Base-by-base conservation (phyloP, 495 filamentous ascomycete genomes). In the Podospora appendiculata region DNA sequence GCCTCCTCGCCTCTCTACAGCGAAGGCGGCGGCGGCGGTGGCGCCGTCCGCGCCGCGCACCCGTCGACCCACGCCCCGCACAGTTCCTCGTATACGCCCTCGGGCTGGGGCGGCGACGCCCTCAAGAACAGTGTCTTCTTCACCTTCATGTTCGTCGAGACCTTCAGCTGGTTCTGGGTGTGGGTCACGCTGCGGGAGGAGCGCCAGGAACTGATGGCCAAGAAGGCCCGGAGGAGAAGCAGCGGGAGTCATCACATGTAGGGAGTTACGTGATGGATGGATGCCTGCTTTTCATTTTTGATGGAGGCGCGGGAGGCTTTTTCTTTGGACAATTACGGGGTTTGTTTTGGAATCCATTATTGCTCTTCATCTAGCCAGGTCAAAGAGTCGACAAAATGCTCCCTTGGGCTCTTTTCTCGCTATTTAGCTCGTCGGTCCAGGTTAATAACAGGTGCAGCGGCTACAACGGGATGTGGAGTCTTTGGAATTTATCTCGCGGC, bases 91-190 rank as follows among this genome's bases (percentile, higher is more conserved):
- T 69, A 72, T 44, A 14, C 53, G 17, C 48, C 62, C 50, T 50
- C 61, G 51, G 50, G 58, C 33, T 70, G 66, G 70, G 70, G 68
- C 52, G 57, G 65, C 64, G 86, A 80, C 52, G 79, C 82, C 35
- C 61, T 93, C 61, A 87, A 88, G 70, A 91, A 89, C 60, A 68
- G 86, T 25, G 75, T 92, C 7, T 82, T 93, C 10, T 94, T 96
- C 60, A 84, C 87, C 0, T 94, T 86, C 70, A 82, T 79, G 12
- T 90, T 94, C 62, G 64, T 93, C 69, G 90, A 96, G 73, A 84
- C 90, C 69, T 72, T 89, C 61, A 77, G 79, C 48, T 95, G 89
- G 90, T 88, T 94, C 64, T 96, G 89, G 88, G 85, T 88, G 19
- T 77, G 69, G 67, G 69, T 79, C 17, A 81, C 73, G 40, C 58